phyloP scores from a whole-genome alignment of 176 grass and related monocot species.

The Oryza glaberrima region DNA sequence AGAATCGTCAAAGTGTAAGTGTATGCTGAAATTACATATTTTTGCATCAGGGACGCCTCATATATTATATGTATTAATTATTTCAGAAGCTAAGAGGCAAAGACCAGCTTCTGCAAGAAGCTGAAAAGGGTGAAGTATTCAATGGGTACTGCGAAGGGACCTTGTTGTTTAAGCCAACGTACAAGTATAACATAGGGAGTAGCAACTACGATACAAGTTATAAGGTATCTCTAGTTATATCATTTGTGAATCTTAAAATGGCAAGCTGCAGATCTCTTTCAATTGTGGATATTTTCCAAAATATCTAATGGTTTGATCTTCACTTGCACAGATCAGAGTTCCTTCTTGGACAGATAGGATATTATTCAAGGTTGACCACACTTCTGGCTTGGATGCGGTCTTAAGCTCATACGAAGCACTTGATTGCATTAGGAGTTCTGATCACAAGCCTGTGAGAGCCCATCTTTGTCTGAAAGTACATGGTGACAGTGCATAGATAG shows the following conservation, averaged over 20 bases:
- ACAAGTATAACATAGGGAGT: slow-evolving; percentile 66
- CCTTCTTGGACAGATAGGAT: slow-evolving; percentile 83
- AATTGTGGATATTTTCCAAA: neutral
- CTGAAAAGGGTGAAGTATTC: slow-evolving; percentile 70
- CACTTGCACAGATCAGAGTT: slow-evolving; percentile 56
- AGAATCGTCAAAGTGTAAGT: slow-evolving; percentile 63
- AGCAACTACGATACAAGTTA: slow-evolving; percentile 67
- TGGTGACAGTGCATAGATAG: neutral
- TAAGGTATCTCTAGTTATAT: slow-evolving; percentile 37
- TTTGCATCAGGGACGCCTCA: neutral
- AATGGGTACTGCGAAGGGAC: slow-evolving; percentile 66
- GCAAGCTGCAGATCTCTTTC: neutral
- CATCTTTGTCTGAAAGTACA: slow-evolving; percentile 65
- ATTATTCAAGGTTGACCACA: slow-evolving; percentile 67
- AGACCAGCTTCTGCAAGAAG: slow-evolving; percentile 74
- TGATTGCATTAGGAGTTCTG: slow-evolving; percentile 59
- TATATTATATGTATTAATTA: neutral
- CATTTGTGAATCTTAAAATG: slow-evolving; percentile 4
- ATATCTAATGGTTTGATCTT: slow-evolving; percentile 22
- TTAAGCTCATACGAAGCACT: slow-evolving; percentile 66
- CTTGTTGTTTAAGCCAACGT: slow-evolving; percentile 70
- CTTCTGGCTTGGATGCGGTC: slow-evolving; percentile 59
- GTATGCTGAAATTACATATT: neutral
- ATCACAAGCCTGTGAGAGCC: slow-evolving; percentile 71
- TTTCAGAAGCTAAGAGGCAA: slow-evolving; percentile 56